phyloP scores from a whole-genome alignment of 176 grass and related monocot species.

The Aegilops bicornis region DNA sequence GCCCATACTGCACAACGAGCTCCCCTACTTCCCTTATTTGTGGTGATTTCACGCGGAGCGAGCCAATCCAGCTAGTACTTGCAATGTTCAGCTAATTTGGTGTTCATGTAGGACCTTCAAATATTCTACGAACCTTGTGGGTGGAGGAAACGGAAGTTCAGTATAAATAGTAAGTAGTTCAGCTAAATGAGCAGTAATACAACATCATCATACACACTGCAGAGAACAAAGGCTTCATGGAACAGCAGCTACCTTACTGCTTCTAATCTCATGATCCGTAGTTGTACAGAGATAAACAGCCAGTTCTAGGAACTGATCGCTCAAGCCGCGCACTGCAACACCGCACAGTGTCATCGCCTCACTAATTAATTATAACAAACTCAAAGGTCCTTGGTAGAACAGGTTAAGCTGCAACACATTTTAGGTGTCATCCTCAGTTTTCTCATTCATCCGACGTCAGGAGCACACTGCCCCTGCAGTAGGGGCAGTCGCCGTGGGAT shows the following conservation, averaged over 20 bases:
- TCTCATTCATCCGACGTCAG: conserved; percentile 24
- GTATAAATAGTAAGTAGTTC: too few relatives aligned
- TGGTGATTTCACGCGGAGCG: too few relatives aligned
- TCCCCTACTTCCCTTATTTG: too few relatives aligned
- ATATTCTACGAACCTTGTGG: too few relatives aligned
- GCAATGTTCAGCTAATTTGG: too few relatives aligned
- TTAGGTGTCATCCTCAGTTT: neutral
- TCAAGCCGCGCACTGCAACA: conserved; percentile 1
- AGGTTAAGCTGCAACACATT: conserved; percentile 2
- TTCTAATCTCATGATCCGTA: neutral
- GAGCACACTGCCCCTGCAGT: conserved; percentile 48
- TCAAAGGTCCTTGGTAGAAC: neutral
- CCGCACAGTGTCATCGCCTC: neutral
- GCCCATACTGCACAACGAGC: too few relatives aligned
- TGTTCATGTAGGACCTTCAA: too few relatives aligned
- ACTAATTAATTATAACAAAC: neutral
- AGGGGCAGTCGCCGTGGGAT: conserved; percentile 58
- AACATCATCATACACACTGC: neutral
- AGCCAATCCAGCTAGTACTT: too few relatives aligned
- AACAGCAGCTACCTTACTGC: neutral
- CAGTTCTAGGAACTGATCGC: neutral
- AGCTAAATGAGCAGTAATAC: too few relatives aligned
- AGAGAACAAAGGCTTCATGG: neutral
- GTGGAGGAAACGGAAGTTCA: too few relatives aligned
- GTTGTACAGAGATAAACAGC: conserved; percentile 1